Evolutionary conservation across 2,329 filamentous ascomycete genomes (phyloP).

Genomic region (Gnomoniopsis sp.): DNA sequence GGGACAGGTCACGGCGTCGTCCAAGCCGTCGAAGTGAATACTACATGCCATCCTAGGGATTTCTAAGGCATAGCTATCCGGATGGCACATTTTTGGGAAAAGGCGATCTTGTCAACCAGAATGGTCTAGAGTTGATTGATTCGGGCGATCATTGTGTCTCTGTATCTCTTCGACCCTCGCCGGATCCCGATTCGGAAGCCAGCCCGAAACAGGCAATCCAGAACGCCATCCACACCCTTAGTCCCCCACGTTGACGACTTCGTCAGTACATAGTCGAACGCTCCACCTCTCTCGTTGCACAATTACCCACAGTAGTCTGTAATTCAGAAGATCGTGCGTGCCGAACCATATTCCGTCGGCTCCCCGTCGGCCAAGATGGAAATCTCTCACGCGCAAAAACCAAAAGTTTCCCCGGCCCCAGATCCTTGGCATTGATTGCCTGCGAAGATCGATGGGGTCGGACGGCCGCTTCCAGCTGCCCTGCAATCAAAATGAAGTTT

Average conservation of each 20-base stretch:
- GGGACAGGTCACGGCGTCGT: not conserved
- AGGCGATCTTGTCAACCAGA: not conserved
- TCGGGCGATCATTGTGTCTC: too few species aligned
- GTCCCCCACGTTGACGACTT: not conserved
- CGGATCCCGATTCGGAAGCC: slow-evolving; percentile 10
- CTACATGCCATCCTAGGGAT: not conserved
- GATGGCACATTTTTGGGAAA: not conserved
- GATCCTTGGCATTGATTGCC: not conserved
- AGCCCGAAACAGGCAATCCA: not conserved
- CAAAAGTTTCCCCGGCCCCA: not conserved
- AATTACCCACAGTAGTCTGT: too few species aligned
- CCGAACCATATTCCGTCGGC: not conserved
- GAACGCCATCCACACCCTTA: not conserved
- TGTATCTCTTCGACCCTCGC: not conserved
- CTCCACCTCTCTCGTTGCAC: too few species aligned
- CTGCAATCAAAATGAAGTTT: not conserved
- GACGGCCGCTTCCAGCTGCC: not conserved
- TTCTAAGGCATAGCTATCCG: not conserved
- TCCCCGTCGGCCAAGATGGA: not conserved
- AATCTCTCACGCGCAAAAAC: not conserved
- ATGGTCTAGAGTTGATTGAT: not conserved
- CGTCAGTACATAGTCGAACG: too few species aligned
- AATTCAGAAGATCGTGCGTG: not conserved
- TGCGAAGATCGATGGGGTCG: not conserved
- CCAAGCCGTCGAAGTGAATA: not conserved